These are phyloP conservation scores for Scalesia atractyloides DNA, from an alignment of 129 eudicot species.

Conservation along the genomic window DNA sequence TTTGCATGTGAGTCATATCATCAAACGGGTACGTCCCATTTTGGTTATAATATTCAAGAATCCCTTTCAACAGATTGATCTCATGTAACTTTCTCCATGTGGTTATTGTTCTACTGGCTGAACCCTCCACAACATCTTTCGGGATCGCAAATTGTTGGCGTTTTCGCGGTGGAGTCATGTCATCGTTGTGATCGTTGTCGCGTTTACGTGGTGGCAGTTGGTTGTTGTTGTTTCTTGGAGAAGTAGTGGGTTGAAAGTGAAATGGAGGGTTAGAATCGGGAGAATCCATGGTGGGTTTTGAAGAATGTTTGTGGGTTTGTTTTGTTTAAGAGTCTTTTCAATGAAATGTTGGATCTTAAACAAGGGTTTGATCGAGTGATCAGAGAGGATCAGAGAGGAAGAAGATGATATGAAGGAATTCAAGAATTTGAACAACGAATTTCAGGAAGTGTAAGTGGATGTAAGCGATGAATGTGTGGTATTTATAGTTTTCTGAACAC, in stretches of 20 bases:
- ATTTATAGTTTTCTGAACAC: neutral
- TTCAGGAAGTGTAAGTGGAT: neutral
- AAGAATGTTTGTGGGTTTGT: constrained; percentile 6
- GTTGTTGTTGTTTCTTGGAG: neutral
- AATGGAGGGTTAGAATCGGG: neutral
- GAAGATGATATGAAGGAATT: neutral
- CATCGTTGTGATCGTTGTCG: neutral
- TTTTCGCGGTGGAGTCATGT: neutral
- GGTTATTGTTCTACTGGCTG: constrained; percentile 8
- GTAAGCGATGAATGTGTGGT: neutral
- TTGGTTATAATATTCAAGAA: constrained; percentile 4
- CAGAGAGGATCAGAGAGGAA: neutral
- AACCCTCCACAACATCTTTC: neutral
- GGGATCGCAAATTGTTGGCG: neutral
- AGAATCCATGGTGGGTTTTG: constrained; percentile 4
- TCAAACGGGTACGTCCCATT: neutral
- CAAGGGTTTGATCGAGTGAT: constrained; percentile 8
- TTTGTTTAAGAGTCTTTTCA: neutral
- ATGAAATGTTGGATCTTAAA: constrained; percentile 6
- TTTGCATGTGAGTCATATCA: neutral
- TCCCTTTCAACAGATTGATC: constrained; percentile 18
- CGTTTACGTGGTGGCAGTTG: constrained; percentile 18
- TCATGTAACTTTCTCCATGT: constrained; percentile 21
- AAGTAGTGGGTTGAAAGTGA: neutral
- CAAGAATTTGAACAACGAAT: neutral